phyloP scores from a whole-genome alignment of 2,329 filamentous ascomycete genomes.

The Podosphaera fusca region DNA sequence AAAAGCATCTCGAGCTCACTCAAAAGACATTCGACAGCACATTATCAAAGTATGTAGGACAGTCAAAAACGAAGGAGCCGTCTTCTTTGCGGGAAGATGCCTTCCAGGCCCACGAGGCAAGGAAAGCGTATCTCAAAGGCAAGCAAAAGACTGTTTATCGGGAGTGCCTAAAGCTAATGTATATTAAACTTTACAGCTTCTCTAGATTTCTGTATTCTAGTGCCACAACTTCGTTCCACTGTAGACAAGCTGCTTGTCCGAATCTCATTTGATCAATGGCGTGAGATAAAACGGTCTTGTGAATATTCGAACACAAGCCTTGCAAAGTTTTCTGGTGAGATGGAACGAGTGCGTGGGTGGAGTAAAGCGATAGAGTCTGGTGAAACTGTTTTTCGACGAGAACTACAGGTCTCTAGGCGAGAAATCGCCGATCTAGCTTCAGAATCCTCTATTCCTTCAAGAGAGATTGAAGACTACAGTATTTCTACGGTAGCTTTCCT shows the following conservation, averaged over 20 bases:
- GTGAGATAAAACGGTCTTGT: conserved; percentile 52
- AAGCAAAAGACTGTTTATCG: neutral
- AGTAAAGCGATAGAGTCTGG: conserved; percentile 78
- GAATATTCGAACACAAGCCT: conserved; percentile 40
- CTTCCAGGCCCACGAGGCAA: conserved; percentile 80
- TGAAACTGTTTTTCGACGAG: conserved; percentile 62
- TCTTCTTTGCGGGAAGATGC: conserved; percentile 83
- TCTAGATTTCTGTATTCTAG: conserved; percentile 78
- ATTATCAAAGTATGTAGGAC: conserved; percentile 57
- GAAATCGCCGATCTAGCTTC: conserved; percentile 65
- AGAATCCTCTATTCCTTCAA: conserved; percentile 49
- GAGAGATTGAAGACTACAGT: conserved; percentile 84
- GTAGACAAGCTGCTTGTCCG: conserved; percentile 73
- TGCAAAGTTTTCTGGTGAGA: conserved; percentile 48
- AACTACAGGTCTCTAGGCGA: conserved; percentile 55
- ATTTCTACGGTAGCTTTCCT: conserved; percentile 75
- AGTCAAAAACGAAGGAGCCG: conserved; percentile 83
- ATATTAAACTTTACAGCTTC: conserved; percentile 28
- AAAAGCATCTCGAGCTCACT: conserved; percentile 49
- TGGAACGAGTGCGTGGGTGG: conserved; percentile 85
- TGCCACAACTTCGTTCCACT: conserved; percentile 61
- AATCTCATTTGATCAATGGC: conserved; percentile 70
- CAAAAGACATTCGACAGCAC: conserved; percentile 71
- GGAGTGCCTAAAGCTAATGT: neutral
- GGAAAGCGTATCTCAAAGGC: conserved; percentile 62